Percentiles rank a stretch among this genome's conserved stretches.
These are phyloP conservation scores for Coniochaeta sp. DNA, from an alignment of 2,329 filamentous ascomycete species.

Conservation along the genomic window DNA sequence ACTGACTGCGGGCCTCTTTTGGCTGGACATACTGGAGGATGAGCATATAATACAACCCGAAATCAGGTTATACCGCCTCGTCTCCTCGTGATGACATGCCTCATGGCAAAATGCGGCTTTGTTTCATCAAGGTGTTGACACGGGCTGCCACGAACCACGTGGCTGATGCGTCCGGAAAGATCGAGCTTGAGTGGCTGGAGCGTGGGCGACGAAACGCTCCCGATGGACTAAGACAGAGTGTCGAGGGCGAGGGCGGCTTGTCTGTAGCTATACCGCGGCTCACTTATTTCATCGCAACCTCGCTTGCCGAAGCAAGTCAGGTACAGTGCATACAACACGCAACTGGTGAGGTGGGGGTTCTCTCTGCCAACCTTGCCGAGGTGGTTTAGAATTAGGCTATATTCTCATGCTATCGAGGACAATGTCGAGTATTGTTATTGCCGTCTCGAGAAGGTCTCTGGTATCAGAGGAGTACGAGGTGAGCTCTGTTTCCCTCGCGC, in stretches of 20 bases:
- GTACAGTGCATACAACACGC: not conserved
- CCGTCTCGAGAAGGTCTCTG: not conserved
- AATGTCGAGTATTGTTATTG: not conserved
- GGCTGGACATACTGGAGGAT: not conserved
- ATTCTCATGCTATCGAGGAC: not conserved
- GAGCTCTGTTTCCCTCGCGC: not conserved
- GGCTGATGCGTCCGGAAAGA: not conserved
- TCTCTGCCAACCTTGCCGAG: no score
- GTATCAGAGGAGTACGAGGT: not conserved
- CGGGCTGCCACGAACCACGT: not conserved
- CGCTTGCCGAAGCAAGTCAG: not conserved
- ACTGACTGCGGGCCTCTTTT: not conserved
- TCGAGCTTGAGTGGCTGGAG: constrained; percentile 1
- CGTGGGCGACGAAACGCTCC: not conserved
- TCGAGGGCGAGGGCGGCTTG: not conserved
- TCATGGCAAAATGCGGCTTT: constrained; percentile 13
- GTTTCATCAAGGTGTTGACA: constrained; percentile 9
- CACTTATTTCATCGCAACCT: not conserved
- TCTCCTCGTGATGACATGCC: not conserved
- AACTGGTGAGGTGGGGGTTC: not conserved
- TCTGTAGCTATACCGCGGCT: not conserved
- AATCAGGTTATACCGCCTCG: not conserved
- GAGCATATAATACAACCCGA: not conserved
- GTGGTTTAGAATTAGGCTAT: constrained; percentile 1
- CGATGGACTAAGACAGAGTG: not conserved